These are phyloP conservation scores for Tanacetum coccineum DNA, from an alignment of 129 eudicot species.

Conservation along the genomic window DNA sequence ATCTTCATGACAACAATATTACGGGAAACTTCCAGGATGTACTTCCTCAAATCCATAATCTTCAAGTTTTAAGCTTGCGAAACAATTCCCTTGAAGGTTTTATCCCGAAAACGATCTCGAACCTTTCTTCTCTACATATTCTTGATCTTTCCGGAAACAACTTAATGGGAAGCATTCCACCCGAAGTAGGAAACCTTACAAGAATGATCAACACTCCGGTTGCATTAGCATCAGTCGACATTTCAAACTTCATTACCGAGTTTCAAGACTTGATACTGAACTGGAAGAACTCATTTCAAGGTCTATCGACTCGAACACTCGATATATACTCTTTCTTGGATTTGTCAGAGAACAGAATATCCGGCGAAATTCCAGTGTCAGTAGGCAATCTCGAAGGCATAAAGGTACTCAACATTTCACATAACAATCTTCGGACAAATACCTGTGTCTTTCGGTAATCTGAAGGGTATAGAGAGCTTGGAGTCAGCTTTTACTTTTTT, in stretches of 20 bases:
- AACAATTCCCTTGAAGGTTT: constrained; percentile 47
- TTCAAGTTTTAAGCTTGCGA: constrained; percentile 45
- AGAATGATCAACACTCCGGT: constrained; percentile 45
- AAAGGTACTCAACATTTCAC: constrained; percentile 48
- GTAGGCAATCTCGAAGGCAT: constrained; percentile 47
- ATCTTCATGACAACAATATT: constrained; percentile 53
- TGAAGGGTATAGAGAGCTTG: constrained; percentile 44
- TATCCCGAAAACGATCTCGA: constrained; percentile 33
- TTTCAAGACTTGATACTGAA: constrained; percentile 39
- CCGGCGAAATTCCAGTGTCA: constrained; percentile 39
- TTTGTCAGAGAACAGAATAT: constrained; percentile 44
- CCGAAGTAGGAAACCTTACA: constrained; percentile 30
- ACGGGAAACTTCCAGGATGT: constrained; percentile 35
- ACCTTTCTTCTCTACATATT: constrained; percentile 42
- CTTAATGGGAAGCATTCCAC: constrained; percentile 37
- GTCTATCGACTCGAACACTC: constrained; percentile 35
- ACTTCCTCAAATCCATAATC: constrained; percentile 31
- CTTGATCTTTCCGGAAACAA: constrained; percentile 55
- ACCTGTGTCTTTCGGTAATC: constrained; percentile 40
- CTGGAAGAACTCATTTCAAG: constrained; percentile 62
- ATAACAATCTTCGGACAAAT: constrained; percentile 42
- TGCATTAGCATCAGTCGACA: constrained; percentile 12
- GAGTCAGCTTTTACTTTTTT: constrained; percentile 24
- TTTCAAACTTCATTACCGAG: constrained; percentile 46
- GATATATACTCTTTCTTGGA: constrained; percentile 55